phyloP scores from a whole-genome alignment of 176 grass and related monocot genomes.

The Bromus sterilis region DNA sequence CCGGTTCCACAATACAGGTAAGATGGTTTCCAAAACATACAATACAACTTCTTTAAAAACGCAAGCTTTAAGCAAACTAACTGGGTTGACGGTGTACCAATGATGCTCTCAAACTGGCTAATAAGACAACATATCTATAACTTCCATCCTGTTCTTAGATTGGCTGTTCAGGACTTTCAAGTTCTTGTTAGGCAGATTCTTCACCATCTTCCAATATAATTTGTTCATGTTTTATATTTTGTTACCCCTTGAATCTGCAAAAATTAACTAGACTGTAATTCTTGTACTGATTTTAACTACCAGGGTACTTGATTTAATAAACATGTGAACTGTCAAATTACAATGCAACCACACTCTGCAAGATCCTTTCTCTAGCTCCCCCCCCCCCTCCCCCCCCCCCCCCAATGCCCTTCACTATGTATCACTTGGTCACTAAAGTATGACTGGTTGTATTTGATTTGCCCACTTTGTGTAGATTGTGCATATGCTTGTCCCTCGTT shows the following conservation, averaged over 20 bases:
- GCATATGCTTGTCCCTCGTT: neutral
- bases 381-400: no score
- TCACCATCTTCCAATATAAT: neutral
- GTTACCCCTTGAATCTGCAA: neutral
- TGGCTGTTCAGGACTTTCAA: neutral
- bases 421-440: neutral
- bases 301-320: neutral
- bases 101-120: neutral
- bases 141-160: neutral
- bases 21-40: slow-evolving; percentile 12
- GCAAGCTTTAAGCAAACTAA: neutral
- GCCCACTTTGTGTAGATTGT: neutral
- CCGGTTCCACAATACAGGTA: slow-evolving; percentile 66
- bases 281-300: neutral
- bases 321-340: neutral
- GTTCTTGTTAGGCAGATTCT: neutral
- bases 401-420: neutral
- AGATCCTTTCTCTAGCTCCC: neutral
- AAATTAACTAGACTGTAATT: neutral
- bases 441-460: neutral
- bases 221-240: neutral
- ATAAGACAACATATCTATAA: neutral
- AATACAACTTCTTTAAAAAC: neutral
- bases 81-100: neutral
- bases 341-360: neutral